A percentile compares a stretch with the other conserved stretches of the same genome.
These are phyloP conservation scores for Capsella rubella DNA, from an alignment of 441 rosid species.

Conservation along the genomic window DNA sequence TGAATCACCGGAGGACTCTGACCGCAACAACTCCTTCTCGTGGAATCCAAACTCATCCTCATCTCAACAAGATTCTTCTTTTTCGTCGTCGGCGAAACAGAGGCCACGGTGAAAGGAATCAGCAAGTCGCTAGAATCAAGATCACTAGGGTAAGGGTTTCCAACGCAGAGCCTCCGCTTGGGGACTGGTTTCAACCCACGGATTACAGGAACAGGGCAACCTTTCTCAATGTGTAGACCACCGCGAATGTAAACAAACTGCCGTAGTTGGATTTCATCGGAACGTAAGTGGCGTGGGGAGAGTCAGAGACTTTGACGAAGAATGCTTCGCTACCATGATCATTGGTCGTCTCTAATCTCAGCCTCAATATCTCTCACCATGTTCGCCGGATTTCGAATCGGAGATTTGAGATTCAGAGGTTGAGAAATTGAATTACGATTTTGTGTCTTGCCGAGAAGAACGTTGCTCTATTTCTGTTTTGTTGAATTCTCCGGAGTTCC, in stretches of 20 bases:
- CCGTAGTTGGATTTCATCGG: constrained; percentile 56
- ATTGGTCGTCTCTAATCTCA: constrained; percentile 45
- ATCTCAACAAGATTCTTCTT: constrained; percentile 12
- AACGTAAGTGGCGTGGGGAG: constrained; percentile 61
- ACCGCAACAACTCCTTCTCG: constrained; percentile 58
- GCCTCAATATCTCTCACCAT: too few species aligned
- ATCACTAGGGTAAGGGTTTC: too few species aligned
- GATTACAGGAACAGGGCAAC: too few species aligned
- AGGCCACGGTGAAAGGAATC: constrained; percentile 28
- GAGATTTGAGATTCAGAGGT: too few species aligned
- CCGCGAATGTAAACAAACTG: constrained; percentile 53
- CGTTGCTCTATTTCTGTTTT: too few species aligned
- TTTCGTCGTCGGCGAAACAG: constrained; percentile 22
- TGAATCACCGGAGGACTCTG: constrained; percentile 41
- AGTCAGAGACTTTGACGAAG: constrained; percentile 64
- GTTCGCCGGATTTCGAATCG: too few species aligned
- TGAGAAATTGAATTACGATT: too few species aligned
- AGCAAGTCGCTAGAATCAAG: constrained; percentile 14
- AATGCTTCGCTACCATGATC: constrained; percentile 51
- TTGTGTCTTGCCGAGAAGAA: too few species aligned
- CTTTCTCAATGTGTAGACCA: too few species aligned
- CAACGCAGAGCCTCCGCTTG: too few species aligned
- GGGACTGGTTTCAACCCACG: too few species aligned
- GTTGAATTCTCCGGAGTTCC: too few species aligned
- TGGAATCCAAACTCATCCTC: constrained; percentile 47